These are phyloP conservation scores for Kluyveromyces marxianus DNA, from an alignment of 1,139 yeast genomes.

Conservation along the genomic window DNA sequence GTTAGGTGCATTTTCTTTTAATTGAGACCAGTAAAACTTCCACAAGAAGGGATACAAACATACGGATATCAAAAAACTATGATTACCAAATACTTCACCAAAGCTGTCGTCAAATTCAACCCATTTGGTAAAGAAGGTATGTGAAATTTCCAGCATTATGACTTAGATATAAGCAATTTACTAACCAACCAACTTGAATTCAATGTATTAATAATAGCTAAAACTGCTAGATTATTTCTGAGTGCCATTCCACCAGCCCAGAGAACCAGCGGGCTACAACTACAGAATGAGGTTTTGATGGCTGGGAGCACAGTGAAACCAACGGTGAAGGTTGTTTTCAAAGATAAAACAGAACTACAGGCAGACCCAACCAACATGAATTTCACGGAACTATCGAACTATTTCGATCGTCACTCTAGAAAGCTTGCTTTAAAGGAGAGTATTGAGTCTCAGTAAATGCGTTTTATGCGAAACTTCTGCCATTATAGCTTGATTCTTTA, in stretches of 20 bases:
- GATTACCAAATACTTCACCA: slow-evolving; percentile 81
- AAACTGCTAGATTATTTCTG: slow-evolving; percentile 71
- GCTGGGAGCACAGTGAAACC: slow-evolving; percentile 43
- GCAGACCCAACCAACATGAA: slow-evolving; percentile 55
- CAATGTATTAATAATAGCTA: slow-evolving; percentile 36
- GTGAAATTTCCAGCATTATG: slow-evolving; percentile 17
- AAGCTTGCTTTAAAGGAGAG: slow-evolving; percentile 60
- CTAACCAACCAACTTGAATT: background rate
- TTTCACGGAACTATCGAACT: slow-evolving; percentile 47
- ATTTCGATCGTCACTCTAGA: slow-evolving; percentile 65
- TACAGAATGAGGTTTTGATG: slow-evolving; percentile 49
- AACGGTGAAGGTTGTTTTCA: slow-evolving; percentile 63
- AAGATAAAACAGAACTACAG: slow-evolving; percentile 67
- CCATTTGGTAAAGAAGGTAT: slow-evolving; percentile 62
- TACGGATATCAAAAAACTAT: slow-evolving; percentile 30
- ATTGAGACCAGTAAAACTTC: no score
- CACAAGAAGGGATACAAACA: background rate
- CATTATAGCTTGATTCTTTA: background rate
- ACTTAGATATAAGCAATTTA: no score
- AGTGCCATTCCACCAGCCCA: slow-evolving; percentile 71
- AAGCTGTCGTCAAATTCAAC: slow-evolving; percentile 69
- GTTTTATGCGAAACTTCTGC: background rate
- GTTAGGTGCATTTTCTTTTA: no score
- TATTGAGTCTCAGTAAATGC: slow-evolving; percentile 33
- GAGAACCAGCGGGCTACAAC: slow-evolving; percentile 41